These are phyloP conservation scores for Xylariaceae sp. DNA, from an alignment of 2,329 filamentous ascomycete genomes.

Conservation along the genomic window DNA sequence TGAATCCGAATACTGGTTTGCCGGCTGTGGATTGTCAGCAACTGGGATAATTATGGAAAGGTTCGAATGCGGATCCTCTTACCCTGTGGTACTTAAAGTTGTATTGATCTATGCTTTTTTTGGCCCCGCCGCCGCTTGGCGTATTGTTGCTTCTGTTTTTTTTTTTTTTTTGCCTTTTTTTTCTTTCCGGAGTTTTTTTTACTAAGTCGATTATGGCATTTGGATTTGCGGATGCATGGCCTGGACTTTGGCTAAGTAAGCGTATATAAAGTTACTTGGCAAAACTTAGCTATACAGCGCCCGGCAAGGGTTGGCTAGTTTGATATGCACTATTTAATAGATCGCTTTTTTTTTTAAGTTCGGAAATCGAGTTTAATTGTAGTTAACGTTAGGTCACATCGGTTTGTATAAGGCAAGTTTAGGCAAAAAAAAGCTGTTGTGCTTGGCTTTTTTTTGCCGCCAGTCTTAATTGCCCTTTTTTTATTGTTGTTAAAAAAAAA, in stretches of 20 bases:
- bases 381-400: conserved; percentile 86
- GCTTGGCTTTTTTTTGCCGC: conserved; percentile 74
- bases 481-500: conserved; percentile 90
- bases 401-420: conserved; percentile 74
- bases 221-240: conserved; percentile 98
- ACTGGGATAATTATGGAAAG: not conserved
- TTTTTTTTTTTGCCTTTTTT: conserved; percentile 52
- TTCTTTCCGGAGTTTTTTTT: conserved; percentile 63
- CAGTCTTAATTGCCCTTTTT: conserved; percentile 82
- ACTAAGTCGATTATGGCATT: conserved; percentile 81
- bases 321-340: conserved; percentile 98
- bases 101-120: conserved; percentile 55
- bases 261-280: conserved; percentile 99
- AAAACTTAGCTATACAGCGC: conserved; percentile 93
- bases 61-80: conserved; percentile 38
- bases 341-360: conserved; percentile 96
- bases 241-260: conserved; percentile 96
- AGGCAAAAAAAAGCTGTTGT: conserved; percentile 77
- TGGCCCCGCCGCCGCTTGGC: conserved; percentile 52
- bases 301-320: conserved; percentile 91
- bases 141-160: conserved; percentile 56
- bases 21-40: conserved; percentile 42
- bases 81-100: conserved; percentile 61
- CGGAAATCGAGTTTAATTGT: conserved; percentile 93
- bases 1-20: conserved; percentile 54